These are phyloP conservation scores for Aspergillus clavatus DNA, from an alignment of 2,329 filamentous ascomycete species.

Conservation along the genomic window DNA sequence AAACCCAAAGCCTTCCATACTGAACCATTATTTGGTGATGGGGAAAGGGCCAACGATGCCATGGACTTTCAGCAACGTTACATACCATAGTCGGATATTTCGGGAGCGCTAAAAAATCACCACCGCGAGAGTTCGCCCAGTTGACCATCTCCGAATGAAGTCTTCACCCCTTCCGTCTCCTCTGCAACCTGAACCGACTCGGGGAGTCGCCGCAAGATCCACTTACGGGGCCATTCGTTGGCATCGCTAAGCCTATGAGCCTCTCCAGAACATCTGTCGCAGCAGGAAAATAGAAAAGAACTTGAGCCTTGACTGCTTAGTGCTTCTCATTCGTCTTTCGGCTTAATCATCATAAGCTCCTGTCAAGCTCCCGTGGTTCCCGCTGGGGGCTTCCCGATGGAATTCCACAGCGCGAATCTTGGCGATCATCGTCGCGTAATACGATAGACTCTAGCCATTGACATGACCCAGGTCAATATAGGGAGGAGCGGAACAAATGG, in stretches of 20 bases:
- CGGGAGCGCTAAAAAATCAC: neutral
- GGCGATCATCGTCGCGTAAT: constrained; percentile 10
- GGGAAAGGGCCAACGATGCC: too few species aligned
- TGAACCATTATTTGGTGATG: too few species aligned
- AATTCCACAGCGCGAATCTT: constrained; percentile 9
- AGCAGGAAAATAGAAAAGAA: neutral
- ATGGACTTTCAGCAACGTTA: too few species aligned
- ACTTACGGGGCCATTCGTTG: too few species aligned
- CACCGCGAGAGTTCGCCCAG: neutral
- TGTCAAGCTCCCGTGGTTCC: constrained; percentile 4
- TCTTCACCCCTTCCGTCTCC: neutral
- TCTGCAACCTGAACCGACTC: neutral
- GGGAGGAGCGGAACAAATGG: constrained; percentile 3
- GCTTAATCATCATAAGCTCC: neutral
- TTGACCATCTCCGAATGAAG: neutral
- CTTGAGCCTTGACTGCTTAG: neutral
- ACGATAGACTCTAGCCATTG: constrained; percentile 1
- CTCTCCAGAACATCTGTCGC: neutral
- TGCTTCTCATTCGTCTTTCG: neutral
- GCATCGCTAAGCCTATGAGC: neutral
- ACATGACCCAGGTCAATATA: constrained; percentile 4
- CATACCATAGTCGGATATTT: neutral
- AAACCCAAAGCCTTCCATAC: too few species aligned
- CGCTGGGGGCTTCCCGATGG: constrained; percentile 8
- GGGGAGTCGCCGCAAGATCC: neutral